Conservation (phyloP, 2,329 filamentous ascomycete species). For the Trichothecium roseum region DNA sequence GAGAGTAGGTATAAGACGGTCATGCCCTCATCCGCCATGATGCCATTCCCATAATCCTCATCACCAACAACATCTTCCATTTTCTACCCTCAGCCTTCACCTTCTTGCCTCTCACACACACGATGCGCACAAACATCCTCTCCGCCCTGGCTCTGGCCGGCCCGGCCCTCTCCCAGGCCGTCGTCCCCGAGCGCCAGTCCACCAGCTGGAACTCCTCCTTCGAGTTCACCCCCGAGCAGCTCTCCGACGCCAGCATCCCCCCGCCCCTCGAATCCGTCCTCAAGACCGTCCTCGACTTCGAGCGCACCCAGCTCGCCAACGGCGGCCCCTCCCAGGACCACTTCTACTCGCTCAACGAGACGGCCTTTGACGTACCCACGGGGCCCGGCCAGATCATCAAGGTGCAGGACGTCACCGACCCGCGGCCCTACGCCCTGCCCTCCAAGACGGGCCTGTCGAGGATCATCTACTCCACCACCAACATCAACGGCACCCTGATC, state of each 20-base stretch:
- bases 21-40: too few species aligned
- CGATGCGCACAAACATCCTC: too few species aligned
- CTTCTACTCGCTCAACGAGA: conserved; percentile 6
- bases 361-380: neutral
- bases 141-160: too few species aligned
- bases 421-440: conserved; percentile 2
- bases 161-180: neutral
- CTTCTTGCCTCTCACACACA: too few species aligned
- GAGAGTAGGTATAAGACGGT: too few species aligned
- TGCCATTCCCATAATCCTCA: too few species aligned
- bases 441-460: neutral
- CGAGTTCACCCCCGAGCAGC: conserved; percentile 2
- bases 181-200: neutral
- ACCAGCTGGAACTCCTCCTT: conserved; percentile 9
- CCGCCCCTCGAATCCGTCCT: conserved; percentile 2
- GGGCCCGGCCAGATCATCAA: conserved; percentile 8
- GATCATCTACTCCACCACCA: neutral
- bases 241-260: conserved; percentile 3
- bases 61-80: too few species aligned
- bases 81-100: too few species aligned
- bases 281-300: conserved; percentile 6
- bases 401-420: conserved; percentile 7
- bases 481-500: neutral
- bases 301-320: conserved; percentile 6
- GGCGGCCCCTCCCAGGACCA: conserved; percentile 8